Base-by-base conservation (phyloP, 345 rosid genomes). In the Lumnitzera racemosa region DNA sequence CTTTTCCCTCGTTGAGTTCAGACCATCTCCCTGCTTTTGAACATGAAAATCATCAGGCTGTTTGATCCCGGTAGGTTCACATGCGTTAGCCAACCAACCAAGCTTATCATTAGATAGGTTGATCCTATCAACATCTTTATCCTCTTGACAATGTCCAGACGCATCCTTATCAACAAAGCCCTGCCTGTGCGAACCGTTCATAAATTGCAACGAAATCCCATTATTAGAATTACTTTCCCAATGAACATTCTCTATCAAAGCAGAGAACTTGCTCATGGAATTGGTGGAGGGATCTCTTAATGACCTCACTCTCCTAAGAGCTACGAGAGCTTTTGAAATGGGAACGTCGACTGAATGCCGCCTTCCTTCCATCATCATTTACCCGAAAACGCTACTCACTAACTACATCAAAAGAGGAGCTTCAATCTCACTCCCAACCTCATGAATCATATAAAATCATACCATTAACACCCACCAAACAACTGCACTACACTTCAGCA, bases 281-380 rank as follows among this genome's bases (percentile, higher is more conserved):
- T 79, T 94, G 15, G 99, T 90, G 24, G 91, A 81, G 2, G 99
- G 99, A 75, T 94, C 99, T 83, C 95, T 83, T 47, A 94, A 63
- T 43, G 99, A 94, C 82, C 83, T 76, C 70, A 94, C 99, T 58
- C 97, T 84, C 78, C 96, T 79, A 24, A 94, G 87, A 20, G 97
- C 95, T 13, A 81, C 70, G n/a, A 94, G 95, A 41, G 96, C 82
- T 72, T 86, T 90, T 36, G 99, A 77, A 51, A 94, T 86, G 15
- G 99, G 99, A 57, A 90, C 65, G 68, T 94, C 99, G 46, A 94
- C 85, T 12, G 97, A 94, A 75, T 90, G 96, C 56, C 99, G 72
- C 70, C 95, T 61, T 61, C 83, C 87, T 47, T 94, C 96, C 70
- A 72, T 75, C 80, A 77, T 85, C 62, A 27, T 61, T 62, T 41